Conservation (phyloP, 495 filamentous ascomycete species). For the Sabuloglossum arenarium region DNA sequence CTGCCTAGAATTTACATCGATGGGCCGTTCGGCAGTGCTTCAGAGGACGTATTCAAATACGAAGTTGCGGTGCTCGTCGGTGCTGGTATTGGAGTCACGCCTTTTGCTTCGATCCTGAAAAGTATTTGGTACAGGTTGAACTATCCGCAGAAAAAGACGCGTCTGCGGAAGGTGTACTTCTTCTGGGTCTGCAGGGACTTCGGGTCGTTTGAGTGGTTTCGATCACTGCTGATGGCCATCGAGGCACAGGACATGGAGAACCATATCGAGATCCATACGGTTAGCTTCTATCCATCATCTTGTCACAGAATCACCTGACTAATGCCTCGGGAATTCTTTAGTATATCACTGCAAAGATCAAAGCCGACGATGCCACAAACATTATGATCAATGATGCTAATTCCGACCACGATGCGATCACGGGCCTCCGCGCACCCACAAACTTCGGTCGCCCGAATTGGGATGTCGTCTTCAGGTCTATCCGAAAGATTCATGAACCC, state of each 20-base stretch:
- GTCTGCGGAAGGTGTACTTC: slow-evolving; percentile 88
- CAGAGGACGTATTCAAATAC: slow-evolving; percentile 94
- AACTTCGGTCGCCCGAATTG: slow-evolving; percentile 96
- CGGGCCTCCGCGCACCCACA: slow-evolving; percentile 68
- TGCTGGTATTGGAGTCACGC: slow-evolving; percentile 93
- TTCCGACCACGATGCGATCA: slow-evolving; percentile 67
- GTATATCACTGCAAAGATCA: slow-evolving; percentile 82
- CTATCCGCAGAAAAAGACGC: slow-evolving; percentile 60
- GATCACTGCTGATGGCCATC: slow-evolving; percentile 73
- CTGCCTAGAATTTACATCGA: slow-evolving; percentile 85
- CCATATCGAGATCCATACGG: slow-evolving; percentile 49
- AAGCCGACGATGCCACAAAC: slow-evolving; percentile 79
- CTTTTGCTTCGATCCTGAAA: slow-evolving; percentile 93
- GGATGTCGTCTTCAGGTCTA: slow-evolving; percentile 50
- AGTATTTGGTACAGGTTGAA: slow-evolving; percentile 94
- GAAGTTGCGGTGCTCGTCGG: slow-evolving; percentile 94
- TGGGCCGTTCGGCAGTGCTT: slow-evolving; percentile 89
- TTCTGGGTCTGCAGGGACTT: slow-evolving; percentile 98
- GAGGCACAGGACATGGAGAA: slow-evolving; percentile 69
- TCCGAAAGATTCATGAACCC: slow-evolving; percentile 53
- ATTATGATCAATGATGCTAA: slow-evolving; percentile 92
- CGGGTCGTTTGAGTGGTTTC: slow-evolving; percentile 95
- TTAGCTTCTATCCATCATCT: slow-evolving; percentile 10
- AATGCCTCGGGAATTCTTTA: slow-evolving; percentile 44
- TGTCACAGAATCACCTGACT: neutral